phyloP scores from a whole-genome alignment of 139 green algal species.

The Astrephomene gubernaculifera region DNA sequence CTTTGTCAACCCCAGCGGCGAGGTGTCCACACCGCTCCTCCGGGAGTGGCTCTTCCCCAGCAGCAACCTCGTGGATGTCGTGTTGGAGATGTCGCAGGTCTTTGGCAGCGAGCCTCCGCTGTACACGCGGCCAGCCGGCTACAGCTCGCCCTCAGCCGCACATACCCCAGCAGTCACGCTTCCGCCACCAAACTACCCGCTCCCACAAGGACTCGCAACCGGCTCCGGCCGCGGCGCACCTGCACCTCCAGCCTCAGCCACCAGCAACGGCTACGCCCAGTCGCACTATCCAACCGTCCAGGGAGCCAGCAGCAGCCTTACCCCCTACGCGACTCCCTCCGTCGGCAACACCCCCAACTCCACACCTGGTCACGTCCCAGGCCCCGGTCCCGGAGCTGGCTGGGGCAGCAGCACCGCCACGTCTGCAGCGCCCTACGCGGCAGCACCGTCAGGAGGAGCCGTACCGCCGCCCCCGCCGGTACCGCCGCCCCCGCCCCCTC shows the following conservation, averaged over 20 bases:
- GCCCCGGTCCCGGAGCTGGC: neutral
- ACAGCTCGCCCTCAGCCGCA: neutral
- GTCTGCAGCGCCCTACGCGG: neutral
- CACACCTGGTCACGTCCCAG: neutral
- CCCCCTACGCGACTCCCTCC: constrained; percentile 31
- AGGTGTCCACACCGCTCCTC: constrained; percentile 43
- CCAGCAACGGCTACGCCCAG: constrained; percentile 1
- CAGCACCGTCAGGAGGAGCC: too few species aligned
- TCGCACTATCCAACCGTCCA: neutral
- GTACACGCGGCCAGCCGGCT: constrained; percentile 78
- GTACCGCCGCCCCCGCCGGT: neutral
- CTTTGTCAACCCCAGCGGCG: constrained; percentile 82
- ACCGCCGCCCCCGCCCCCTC: neutral
- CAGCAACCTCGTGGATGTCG: constrained; percentile 53
- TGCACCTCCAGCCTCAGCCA: constrained; percentile 10
- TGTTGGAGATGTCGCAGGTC: constrained; percentile 64
- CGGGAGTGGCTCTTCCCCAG: constrained; percentile 38
- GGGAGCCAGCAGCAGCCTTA: neutral
- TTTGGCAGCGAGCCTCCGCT: constrained; percentile 90
- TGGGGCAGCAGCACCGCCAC: neutral
- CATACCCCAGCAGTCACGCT: neutral
- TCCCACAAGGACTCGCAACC: neutral
- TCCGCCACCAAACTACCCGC: constrained; percentile 1
- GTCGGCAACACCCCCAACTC: constrained; percentile 24
- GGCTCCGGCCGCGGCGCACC: neutral